Conservation (phyloP, 1,284 basidiomycete genomes). For the Fomes fomentarius region DNA sequence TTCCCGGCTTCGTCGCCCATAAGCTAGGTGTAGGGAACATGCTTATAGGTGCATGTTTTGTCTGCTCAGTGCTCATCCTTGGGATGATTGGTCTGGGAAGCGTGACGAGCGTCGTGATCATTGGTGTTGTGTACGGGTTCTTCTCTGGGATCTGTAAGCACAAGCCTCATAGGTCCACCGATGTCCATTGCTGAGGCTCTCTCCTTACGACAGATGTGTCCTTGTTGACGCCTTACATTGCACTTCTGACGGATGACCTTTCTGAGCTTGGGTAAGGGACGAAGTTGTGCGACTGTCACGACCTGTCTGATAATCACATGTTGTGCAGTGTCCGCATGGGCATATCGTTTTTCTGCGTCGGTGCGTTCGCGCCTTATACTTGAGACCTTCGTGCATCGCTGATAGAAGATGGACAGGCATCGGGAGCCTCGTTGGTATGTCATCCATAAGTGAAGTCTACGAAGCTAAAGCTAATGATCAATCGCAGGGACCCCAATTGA, state of each 20-base stretch:
- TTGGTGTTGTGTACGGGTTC: slow-evolving; percentile 26
- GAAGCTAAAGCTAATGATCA: background rate
- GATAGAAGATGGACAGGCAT: slow-evolving; percentile 1
- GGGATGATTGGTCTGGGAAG: slow-evolving; percentile 23
- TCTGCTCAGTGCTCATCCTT: slow-evolving; percentile 16
- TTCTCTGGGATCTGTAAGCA: slow-evolving; percentile 23
- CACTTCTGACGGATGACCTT: slow-evolving; percentile 18
- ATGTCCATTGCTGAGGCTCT: background rate
- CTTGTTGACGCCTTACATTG: slow-evolving; percentile 17
- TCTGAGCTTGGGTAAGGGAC: slow-evolving; percentile 23
- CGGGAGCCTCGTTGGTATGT: slow-evolving; percentile 19
- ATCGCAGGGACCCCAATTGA: slow-evolving; percentile 19
- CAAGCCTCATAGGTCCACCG: background rate
- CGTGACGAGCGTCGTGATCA: slow-evolving; percentile 24
- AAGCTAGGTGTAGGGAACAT: slow-evolving; percentile 16
- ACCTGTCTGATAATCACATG: background rate
- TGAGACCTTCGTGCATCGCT: background rate
- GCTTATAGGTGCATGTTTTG: slow-evolving; percentile 7
- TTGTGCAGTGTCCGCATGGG: slow-evolving; percentile 24
- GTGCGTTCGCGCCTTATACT: background rate
- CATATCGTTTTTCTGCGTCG: slow-evolving; percentile 20
- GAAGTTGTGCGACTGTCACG: background rate
- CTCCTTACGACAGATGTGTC: slow-evolving; percentile 17
- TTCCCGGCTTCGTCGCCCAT: slow-evolving; percentile 18
- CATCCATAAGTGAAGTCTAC: background rate